phyloP scores from a whole-genome alignment of 805 yeast species.

The Starmerella riodocensis region DNA sequence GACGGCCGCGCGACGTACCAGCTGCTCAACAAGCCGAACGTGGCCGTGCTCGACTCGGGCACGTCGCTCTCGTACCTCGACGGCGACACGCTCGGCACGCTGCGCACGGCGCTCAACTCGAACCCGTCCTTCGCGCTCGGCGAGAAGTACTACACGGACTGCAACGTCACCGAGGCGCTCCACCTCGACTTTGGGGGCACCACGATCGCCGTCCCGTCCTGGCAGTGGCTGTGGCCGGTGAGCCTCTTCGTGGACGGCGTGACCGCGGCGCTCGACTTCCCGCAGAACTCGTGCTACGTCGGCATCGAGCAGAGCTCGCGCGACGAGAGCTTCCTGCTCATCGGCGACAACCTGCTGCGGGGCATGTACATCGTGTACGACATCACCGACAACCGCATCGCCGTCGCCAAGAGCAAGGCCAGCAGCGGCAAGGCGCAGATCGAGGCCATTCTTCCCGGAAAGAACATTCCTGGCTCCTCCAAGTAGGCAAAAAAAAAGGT shows the following conservation, averaged over 20 bases:
- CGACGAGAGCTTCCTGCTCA: constrained; percentile 29
- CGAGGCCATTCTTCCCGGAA: constrained; percentile 21
- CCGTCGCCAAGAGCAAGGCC: constrained; percentile 36
- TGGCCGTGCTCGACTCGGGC: constrained; percentile 43
- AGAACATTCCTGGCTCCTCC: constrained; percentile 19
- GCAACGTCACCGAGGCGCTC: constrained; percentile 26
- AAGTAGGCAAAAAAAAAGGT: background rate
- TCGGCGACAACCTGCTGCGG: constrained; percentile 54
- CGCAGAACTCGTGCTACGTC: constrained; percentile 28
- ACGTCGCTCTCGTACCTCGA: constrained; percentile 43
- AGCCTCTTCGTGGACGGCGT: constrained; percentile 23
- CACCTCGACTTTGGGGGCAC: constrained; percentile 25
- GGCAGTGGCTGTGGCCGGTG: constrained; percentile 29
- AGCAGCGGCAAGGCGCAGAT: constrained; percentile 19
- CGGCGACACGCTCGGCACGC: constrained; percentile 22
- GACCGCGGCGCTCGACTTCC: constrained; percentile 25
- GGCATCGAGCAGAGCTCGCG: constrained; percentile 25
- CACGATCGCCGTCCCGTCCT: constrained; percentile 24
- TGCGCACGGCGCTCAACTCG: constrained; percentile 30
- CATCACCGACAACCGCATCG: constrained; percentile 40
- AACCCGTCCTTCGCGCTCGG: constrained; percentile 28
- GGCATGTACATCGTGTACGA: constrained; percentile 53
- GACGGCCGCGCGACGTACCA: constrained; percentile 23
- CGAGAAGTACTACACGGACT: constrained; percentile 28
- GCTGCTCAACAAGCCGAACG: constrained; percentile 19